Conservation (phyloP, 2,329 filamentous ascomycete species). For the Ophiostoma tasmaniense region DNA sequence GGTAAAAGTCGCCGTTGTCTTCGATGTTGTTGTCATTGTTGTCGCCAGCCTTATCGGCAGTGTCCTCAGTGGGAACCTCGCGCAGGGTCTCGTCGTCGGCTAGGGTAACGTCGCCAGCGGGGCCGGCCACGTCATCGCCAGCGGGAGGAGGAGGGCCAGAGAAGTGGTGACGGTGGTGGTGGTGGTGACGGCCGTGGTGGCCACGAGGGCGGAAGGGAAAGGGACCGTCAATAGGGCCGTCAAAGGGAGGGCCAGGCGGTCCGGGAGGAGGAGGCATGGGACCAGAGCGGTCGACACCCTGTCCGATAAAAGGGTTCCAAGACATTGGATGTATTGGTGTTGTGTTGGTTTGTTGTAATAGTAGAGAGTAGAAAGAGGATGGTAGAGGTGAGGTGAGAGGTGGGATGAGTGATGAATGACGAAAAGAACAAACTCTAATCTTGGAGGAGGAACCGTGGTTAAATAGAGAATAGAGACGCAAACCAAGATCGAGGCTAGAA, state of each 20-base stretch:
- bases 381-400: background rate
- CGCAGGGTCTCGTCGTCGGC: background rate
- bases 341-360: background rate
- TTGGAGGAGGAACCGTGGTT: background rate
- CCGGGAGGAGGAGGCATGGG: background rate
- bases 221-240: constrained; percentile 30
- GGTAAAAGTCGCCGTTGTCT: background rate
- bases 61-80: background rate
- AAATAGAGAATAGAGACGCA: background rate
- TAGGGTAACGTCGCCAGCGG: background rate
- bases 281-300: background rate
- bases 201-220: constrained; percentile 14
- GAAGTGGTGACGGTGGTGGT: constrained; percentile 10
- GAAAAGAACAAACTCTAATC: background rate
- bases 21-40: background rate
- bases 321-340: background rate
- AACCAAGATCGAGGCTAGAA: background rate
- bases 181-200: constrained; percentile 18
- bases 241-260: background rate
- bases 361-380: background rate
- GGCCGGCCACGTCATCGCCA: background rate
- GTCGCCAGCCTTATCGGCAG: constrained; percentile 5
- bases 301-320: constrained; percentile 2
- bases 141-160: constrained; percentile 14
- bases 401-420: background rate